These are phyloP conservation scores for Coemansia sp. DNA, from an alignment of 192 early-diverging fungal genomes.

Conservation along the genomic window DNA sequence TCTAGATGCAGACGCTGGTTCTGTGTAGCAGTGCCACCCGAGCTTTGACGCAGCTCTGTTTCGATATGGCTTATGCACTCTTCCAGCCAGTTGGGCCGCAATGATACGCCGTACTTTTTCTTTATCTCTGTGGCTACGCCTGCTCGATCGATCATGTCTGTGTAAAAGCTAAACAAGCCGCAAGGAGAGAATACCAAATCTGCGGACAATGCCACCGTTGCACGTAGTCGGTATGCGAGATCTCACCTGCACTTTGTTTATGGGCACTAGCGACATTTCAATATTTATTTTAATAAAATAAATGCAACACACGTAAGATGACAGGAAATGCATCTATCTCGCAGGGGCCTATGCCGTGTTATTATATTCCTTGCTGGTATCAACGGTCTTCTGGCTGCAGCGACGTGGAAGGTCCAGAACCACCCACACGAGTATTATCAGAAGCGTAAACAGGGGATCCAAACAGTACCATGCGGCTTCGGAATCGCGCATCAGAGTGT, in stretches of 20 bases:
- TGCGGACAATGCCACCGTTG: no score
- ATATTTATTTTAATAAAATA: background rate
- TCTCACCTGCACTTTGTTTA: background rate
- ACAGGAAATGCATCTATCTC: background rate
- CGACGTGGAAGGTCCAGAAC: constrained; percentile 14
- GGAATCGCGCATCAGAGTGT: background rate
- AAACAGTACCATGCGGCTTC: constrained; percentile 22
- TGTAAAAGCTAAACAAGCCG: background rate
- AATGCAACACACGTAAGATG: background rate
- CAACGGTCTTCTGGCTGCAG: background rate
- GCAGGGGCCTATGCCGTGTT: background rate
- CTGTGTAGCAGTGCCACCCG: background rate
- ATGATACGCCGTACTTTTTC: constrained; percentile 19
- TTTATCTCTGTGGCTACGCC: constrained; percentile 20
- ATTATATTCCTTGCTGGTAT: background rate
- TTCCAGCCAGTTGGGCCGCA: constrained; percentile 39
- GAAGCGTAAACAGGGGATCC: constrained; percentile 12
- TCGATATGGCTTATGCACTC: constrained; percentile 37
- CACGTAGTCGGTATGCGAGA: no score
- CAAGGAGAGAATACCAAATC: background rate
- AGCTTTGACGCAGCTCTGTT: constrained; percentile 12
- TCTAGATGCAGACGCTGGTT: constrained; percentile 23
- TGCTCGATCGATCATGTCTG: constrained; percentile 34
- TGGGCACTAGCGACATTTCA: background rate
- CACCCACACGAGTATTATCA: constrained; percentile 11